phyloP scores from a whole-genome alignment of 768 basidiomycete genomes.

The Rhizopogon rudus region DNA sequence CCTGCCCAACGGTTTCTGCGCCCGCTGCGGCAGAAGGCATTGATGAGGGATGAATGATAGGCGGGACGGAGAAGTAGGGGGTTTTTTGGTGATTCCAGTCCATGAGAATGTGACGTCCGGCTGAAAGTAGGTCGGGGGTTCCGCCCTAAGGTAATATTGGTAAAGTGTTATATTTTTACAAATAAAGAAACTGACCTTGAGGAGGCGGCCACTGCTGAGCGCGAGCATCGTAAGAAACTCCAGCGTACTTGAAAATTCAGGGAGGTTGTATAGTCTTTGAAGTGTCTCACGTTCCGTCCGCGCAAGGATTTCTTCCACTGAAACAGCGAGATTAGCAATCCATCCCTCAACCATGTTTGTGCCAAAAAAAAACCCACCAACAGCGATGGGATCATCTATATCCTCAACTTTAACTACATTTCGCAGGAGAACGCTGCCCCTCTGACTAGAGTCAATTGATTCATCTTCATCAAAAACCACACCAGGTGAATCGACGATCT shows the following conservation, averaged over 20 bases:
- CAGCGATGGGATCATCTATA: constrained; percentile 83
- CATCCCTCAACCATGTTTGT: neutral
- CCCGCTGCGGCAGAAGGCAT: constrained; percentile 64
- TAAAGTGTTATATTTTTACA: neutral
- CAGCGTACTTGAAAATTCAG: constrained; percentile 62
- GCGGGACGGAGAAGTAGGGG: constrained; percentile 81
- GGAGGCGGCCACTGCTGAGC: constrained; percentile 72
- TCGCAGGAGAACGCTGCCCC: constrained; percentile 63
- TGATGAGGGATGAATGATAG: constrained; percentile 70
- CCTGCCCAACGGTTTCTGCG: constrained; percentile 76
- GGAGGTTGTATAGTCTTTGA: constrained; percentile 82
- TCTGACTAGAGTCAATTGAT: constrained; percentile 35
- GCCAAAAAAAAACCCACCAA: constrained; percentile 53
- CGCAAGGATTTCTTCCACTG: constrained; percentile 83
- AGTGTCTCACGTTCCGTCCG: constrained; percentile 70
- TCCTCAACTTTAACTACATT: constrained; percentile 92
- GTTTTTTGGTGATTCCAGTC: constrained; percentile 99
- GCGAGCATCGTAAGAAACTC: constrained; percentile 92
- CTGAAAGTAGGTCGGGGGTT: constrained; percentile 78
- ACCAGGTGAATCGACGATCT: constrained; percentile 93
- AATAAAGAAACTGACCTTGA: constrained; percentile 51
- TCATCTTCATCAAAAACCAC: constrained; percentile 92
- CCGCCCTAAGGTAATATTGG: constrained; percentile 55
- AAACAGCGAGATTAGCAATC: neutral
- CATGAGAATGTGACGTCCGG: constrained; percentile 75